Evolutionary conservation across 345 rosid species (phyloP), one percentile per base, ranked within the genome.

Genomic region (Erysimum cheiranthoides): DNA sequence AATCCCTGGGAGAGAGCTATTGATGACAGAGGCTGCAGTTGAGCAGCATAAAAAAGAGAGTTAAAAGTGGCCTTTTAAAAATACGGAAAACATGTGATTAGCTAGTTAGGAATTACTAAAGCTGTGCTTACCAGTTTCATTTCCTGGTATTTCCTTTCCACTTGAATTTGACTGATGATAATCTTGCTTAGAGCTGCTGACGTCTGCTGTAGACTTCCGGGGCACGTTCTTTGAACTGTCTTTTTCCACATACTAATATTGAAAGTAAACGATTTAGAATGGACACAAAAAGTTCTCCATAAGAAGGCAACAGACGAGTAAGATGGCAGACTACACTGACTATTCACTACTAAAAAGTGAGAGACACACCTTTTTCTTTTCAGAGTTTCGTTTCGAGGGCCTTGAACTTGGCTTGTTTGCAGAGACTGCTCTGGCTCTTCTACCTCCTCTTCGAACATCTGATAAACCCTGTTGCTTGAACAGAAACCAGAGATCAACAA

Each of bases 301-400:
- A 27, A 38, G 66, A 52, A 52, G 45, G 51, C 3, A 50, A 71
- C 21, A 40, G 25, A 38, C 16, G 12, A 73, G 64, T 57, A 60
- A 49, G 51, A 51, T n/a, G 71, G 64, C 43, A 46, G 36, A 47
- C 31, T 45, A 67, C 47, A 16, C 57, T 0, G 8, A 61, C 27
- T 13, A 6, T 47, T 30, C 14, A 47, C 52, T 58, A 40, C 31
- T 51, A 38, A 43, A 60, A 45, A 62, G 27, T 76, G 32, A 47
- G 60, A 63, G 49, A 43, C 31, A 6, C 32, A 89, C 90, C 93
- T 85, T 89, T 74, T 87, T 85, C 87, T 87, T 89, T 63, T 82
- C 85, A 51, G 88, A 80, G 63, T 78, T 69, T 32, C 73, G 80
- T 73, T 85, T 89, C 2, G 84, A 13, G 32, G 85, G 42, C 74